Conservation (phyloP, 768 basidiomycete genomes). For the Mycena pura region DNA sequence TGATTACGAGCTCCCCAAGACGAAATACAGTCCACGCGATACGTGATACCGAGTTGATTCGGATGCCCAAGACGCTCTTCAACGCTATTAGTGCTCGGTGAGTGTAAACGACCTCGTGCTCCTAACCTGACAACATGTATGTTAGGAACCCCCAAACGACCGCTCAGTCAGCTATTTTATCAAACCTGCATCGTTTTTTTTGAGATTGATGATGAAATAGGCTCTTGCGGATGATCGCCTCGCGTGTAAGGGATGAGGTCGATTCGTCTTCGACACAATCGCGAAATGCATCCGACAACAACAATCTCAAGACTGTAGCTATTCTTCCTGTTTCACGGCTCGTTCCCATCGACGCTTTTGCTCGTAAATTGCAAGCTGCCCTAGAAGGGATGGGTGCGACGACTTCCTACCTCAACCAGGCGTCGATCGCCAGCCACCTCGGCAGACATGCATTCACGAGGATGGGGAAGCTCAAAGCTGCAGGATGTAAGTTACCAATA, state of each 20-base stretch:
- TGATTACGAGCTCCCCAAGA: constrained; percentile 89
- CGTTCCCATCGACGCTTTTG: constrained; percentile 90
- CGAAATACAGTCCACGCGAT: constrained; percentile 96
- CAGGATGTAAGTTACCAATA: constrained; percentile 37
- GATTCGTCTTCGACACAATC: constrained; percentile 60
- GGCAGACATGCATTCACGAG: constrained; percentile 94
- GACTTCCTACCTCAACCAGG: constrained; percentile 92
- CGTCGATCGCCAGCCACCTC: constrained; percentile 88
- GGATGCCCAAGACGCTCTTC: constrained; percentile 97
- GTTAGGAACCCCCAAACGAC: constrained; percentile 83
- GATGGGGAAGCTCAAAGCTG: constrained; percentile 96
- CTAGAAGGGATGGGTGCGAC: constrained; percentile 94
- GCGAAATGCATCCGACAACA: constrained; percentile 69
- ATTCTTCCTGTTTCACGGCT: constrained; percentile 86
- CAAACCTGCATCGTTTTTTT: no score
- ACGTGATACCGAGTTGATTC: constrained; percentile 94
- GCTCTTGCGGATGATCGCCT: constrained; percentile 88
- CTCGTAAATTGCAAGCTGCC: constrained; percentile 85
- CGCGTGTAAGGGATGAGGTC: constrained; percentile 85
- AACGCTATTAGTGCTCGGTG: constrained; percentile 93
- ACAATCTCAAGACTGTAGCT: constrained; percentile 95
- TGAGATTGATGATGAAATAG: no score
- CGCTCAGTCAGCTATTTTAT: constrained; percentile 81
- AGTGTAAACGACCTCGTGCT: constrained; percentile 26
- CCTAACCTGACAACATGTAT: no score